Percentiles rank a stretch among this genome's conserved stretches.
These are phyloP conservation scores for Ambrosia trifida DNA, from an alignment of 129 eudicot species.

Conservation along the genomic window DNA sequence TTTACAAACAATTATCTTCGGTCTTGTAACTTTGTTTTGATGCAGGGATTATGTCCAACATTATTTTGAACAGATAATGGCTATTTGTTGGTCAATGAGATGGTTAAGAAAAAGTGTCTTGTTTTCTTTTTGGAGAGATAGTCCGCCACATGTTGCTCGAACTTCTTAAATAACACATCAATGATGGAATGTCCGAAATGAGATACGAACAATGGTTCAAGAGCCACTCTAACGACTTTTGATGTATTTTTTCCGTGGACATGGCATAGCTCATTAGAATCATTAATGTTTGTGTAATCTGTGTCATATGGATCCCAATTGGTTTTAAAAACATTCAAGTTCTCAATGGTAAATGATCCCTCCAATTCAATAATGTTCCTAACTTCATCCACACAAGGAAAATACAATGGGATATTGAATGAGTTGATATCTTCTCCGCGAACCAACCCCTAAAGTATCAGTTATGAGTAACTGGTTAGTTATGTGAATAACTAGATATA, in stretches of 20 bases:
- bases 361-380: background rate
- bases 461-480: background rate
- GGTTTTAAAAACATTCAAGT: background rate
- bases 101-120: slow-evolving; percentile 3
- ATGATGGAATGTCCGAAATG: slow-evolving; percentile 31
- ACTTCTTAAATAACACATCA: slow-evolving; percentile 24
- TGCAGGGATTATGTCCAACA: too few relatives aligned
- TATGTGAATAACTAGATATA: background rate
- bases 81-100: slow-evolving; percentile 24
- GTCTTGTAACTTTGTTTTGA: too few relatives aligned
- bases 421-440: background rate
- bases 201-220: slow-evolving; percentile 20
- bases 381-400: background rate
- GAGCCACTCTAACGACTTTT: slow-evolving; percentile 10
- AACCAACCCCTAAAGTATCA: background rate
- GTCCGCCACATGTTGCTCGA: slow-evolving; percentile 1
- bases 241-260: slow-evolving; percentile 4
- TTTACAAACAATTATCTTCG: too few relatives aligned
- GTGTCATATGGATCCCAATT: background rate
- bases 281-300: slow-evolving; percentile 6
- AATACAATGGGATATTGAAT: background rate
- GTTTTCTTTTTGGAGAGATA: background rate
- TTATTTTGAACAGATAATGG: too few relatives aligned
- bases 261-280: background rate
- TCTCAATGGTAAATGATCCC: background rate